Percentiles rank a stretch among this genome's conserved stretches.
These are phyloP conservation scores for Gorgonomyces haynaldii DNA, from an alignment of 192 early-diverging fungal species.

Conservation along the genomic window DNA sequence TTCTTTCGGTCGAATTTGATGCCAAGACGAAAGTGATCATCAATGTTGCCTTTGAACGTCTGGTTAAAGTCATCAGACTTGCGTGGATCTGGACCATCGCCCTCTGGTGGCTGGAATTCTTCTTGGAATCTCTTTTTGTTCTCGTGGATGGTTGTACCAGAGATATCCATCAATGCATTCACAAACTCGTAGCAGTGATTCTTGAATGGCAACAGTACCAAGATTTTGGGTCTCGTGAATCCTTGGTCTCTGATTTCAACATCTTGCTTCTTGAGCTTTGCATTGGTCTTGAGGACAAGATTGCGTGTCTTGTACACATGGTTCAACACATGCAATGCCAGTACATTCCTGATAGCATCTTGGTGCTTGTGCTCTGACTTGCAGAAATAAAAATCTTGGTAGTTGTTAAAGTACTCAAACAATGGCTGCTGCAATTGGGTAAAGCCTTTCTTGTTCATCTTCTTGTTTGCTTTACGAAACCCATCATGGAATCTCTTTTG, in stretches of 20 bases:
- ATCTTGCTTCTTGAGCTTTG: constrained; percentile 54
- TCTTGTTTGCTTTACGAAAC: constrained; percentile 9
- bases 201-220: constrained; percentile 81
- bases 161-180: constrained; percentile 58
- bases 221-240: constrained; percentile 84
- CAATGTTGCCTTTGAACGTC: constrained; percentile 89
- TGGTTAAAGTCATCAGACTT: constrained; percentile 56
- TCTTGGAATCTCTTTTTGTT: constrained; percentile 72
- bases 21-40: constrained; percentile 89
- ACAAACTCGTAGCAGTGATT: constrained; percentile 73
- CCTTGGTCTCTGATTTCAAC: constrained; percentile 75
- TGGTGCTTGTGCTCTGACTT: constrained; percentile 49
- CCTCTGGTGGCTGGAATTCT: constrained; percentile 65
- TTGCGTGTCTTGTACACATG: constrained; percentile 78
- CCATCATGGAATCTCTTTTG: constrained; percentile 8
- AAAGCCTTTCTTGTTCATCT: constrained; percentile 10
- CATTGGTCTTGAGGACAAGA: constrained; percentile 68
- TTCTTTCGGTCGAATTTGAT: constrained; percentile 79
- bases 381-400: constrained; percentile 64
- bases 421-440: constrained; percentile 16
- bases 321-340: constrained; percentile 79
- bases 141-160: constrained; percentile 58
- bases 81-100: constrained; percentile 46
- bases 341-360: constrained; percentile 56
- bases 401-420: constrained; percentile 42